Percentiles rank a stretch among this genome's conserved stretches.
Conservation (phyloP, 371 early-diverging fungal species). For the Syncephalastrum racemosum region DNA sequence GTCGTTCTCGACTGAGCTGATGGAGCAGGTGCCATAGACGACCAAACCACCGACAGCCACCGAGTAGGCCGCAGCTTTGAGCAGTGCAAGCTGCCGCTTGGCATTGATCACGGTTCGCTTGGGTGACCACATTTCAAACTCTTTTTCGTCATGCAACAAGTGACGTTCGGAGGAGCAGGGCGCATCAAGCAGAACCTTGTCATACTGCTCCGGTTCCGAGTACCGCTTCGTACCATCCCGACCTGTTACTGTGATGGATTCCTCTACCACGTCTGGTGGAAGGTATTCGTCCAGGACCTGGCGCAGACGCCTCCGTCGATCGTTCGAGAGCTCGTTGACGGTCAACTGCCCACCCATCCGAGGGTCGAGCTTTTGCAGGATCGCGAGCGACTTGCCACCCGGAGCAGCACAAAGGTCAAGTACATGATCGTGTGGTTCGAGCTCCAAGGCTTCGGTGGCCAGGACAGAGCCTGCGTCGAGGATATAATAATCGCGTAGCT, state of each 20-base stretch:
- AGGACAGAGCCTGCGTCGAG: conserved; percentile 74
- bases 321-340: conserved; percentile 53
- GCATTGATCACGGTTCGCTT: conserved; percentile 52
- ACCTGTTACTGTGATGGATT: conserved; percentile 51
- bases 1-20: conserved; percentile 72
- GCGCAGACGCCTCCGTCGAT: conserved; percentile 55
- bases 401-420: conserved; percentile 82
- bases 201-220: conserved; percentile 48
- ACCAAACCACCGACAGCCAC: conserved; percentile 61
- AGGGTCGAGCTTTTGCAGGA: conserved; percentile 50
- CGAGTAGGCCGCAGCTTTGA: conserved; percentile 61
- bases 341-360: conserved; percentile 44
- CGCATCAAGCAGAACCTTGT: conserved; percentile 72
- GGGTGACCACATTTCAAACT: conserved; percentile 54
- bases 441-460: conserved; percentile 58
- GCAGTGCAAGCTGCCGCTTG: conserved; percentile 54
- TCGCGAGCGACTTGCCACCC: conserved; percentile 67
- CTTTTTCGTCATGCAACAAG: conserved; percentile 53
- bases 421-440: conserved; percentile 69
- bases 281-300: conserved; percentile 61
- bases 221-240: conserved; percentile 56
- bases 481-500: conserved; percentile 51
- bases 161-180: conserved; percentile 82
- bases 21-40: conserved; percentile 76
- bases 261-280: conserved; percentile 37